These are phyloP conservation scores for Fusarium burgessii DNA, from an alignment of 2,329 filamentous ascomycete genomes.

Conservation along the genomic window DNA sequence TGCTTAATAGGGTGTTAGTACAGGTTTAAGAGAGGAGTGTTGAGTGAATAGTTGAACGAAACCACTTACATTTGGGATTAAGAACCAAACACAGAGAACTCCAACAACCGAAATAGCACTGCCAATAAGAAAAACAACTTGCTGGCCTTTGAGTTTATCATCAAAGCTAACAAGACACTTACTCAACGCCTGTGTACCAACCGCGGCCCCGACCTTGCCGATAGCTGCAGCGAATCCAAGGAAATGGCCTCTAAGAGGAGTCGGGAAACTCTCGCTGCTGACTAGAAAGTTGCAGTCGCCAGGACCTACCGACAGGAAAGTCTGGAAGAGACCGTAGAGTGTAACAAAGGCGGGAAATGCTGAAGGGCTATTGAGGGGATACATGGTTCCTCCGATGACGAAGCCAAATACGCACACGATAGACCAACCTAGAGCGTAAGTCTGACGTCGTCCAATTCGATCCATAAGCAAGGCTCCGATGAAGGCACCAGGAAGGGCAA, in stretches of 20 bases:
- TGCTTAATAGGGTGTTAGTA: background rate
- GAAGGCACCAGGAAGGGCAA: background rate
- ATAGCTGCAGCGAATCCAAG: background rate
- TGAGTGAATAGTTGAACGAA: fast-evolving
- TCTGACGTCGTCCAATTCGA: background rate
- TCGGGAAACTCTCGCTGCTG: background rate
- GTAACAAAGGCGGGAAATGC: background rate
- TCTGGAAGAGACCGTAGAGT: background rate
- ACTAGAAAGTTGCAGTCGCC: background rate
- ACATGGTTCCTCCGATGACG: background rate
- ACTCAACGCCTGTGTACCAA: background rate
- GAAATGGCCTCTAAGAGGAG: background rate
- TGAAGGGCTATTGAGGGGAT: background rate
- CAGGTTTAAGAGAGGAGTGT: fast-evolving
- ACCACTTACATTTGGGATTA: background rate
- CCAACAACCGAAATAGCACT: background rate
- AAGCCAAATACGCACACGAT: background rate
- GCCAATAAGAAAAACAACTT: background rate
- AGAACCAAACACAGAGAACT: background rate
- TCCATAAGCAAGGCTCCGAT: background rate
- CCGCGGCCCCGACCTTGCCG: background rate
- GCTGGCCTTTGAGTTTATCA: background rate
- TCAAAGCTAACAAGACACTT: constrained; percentile 2
- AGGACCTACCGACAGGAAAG: background rate
- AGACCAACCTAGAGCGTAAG: background rate